Percentiles rank a stretch among this genome's conserved stretches.
phyloP scores from a whole-genome alignment of 352 stramenopile genomes.

The Thalassiosira livingstoniorum region DNA sequence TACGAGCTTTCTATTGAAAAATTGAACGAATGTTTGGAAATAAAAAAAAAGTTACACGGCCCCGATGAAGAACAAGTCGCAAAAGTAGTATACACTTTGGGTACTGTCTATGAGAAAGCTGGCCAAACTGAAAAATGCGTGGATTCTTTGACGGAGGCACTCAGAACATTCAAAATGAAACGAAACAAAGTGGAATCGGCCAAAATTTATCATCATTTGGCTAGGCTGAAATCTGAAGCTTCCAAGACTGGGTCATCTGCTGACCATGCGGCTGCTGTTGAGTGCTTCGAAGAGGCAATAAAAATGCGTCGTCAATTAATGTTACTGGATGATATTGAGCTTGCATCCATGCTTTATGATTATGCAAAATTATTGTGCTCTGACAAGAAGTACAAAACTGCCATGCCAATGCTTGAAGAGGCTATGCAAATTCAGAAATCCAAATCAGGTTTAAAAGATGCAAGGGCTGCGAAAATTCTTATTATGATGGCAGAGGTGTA shows the following conservation, averaged over 20 bases:
- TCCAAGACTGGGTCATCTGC: constrained; percentile 35
- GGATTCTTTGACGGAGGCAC: constrained; percentile 43
- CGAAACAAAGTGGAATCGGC: constrained; percentile 49
- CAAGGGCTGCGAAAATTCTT: constrained; percentile 57
- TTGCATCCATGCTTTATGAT: constrained; percentile 55
- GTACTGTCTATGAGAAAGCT: constrained; percentile 55
- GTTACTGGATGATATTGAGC: constrained; percentile 63
- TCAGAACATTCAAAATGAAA: constrained; percentile 63
- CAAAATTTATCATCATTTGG: constrained; percentile 52
- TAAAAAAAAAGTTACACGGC: constrained; percentile 56
- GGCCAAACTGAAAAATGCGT: constrained; percentile 46
- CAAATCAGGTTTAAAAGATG: constrained; percentile 57
- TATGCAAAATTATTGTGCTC: constrained; percentile 56
- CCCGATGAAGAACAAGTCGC: constrained; percentile 56
- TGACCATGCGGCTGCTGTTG: constrained; percentile 51
- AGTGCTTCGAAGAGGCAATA: constrained; percentile 65
- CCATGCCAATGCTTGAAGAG: constrained; percentile 62
- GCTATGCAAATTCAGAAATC: constrained; percentile 61
- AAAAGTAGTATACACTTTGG: constrained; percentile 53
- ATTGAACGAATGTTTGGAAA: constrained; percentile 53
- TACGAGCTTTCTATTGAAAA: constrained; percentile 62
- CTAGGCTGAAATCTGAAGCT: constrained; percentile 50
- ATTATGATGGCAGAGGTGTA: constrained; percentile 55
- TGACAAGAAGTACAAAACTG: constrained; percentile 45
- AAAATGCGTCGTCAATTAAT: constrained; percentile 56